A percentile compares a stretch with the other conserved stretches of the same genome.
Conservation (phyloP, 106 monocot genomes). For the Gastrodia elata region DNA sequence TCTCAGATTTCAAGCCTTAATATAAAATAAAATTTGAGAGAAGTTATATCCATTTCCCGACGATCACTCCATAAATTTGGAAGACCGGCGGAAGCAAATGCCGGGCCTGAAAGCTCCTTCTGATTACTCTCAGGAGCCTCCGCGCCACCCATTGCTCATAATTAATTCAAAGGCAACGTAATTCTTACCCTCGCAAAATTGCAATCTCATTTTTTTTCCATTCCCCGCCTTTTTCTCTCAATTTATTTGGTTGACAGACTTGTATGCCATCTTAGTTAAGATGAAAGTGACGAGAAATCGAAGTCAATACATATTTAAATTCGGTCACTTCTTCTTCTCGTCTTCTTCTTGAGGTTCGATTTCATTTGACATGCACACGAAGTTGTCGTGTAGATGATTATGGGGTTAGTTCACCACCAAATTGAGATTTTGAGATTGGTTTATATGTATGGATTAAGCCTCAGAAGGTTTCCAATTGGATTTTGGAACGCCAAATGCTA, state of each 20-base stretch:
- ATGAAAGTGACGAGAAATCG: background rate
- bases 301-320: background rate
- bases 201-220: background rate
- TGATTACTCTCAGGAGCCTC: conserved; percentile 54
- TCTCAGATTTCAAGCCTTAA: too few species aligned
- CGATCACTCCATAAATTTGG: too few species aligned
- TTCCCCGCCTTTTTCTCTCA: background rate
- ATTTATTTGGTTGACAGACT: background rate
- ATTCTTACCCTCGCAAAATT: too few species aligned
- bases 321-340: background rate
- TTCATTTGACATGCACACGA: background rate
- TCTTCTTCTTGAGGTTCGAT: background rate
- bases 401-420: background rate
- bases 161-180: conserved; percentile 40
- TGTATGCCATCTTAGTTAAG: background rate
- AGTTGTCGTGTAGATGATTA: background rate
- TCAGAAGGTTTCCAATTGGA: background rate
- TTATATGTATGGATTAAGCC: background rate
- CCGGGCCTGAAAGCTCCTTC: conserved; percentile 46
- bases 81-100: conserved; percentile 10
- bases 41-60: too few species aligned
- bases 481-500: background rate
- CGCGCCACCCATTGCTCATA: conserved; percentile 45
- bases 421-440: background rate
- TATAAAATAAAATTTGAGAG: too few species aligned